Evolutionary conservation across 352 stramenopile genomes (phyloP), one percentile per base, ranked within the genome.

Genomic region (Phytopythium aichiense): DNA sequence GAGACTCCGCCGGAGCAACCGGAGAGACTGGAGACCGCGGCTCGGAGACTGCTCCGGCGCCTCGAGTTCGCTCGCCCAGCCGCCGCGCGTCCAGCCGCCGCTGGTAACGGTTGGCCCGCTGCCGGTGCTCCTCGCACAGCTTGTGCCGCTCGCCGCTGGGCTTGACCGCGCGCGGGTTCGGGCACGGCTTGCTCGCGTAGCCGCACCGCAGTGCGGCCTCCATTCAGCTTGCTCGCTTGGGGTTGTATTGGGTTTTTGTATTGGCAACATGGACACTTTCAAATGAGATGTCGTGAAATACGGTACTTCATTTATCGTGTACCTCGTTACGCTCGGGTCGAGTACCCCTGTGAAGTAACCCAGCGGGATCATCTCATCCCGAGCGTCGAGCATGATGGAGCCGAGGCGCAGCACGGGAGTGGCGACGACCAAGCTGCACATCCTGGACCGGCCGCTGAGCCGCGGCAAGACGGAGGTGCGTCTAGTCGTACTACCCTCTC

Each of bases 151-250:
- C 83, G 23, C 86, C 86, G 60, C 92, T 91, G 66, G 80, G 81
- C 61, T 94, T 94, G 53, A 86, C 74, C 52, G 83, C 86, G 43
- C 86, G 86, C 43, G 78, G 60, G 65, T 92, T 91, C 64, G 74
- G 85, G 75, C 83, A 94, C 45, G 81, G 82, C 59, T 89, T 92
- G 72, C 80, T 94, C 50, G 79, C 80, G 66, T 94, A 94, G 25
- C 84, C 74, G 69, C 85, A 94, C 50, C 88, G 79, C 40, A 85
- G 73, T 13, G 68, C 59, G 57, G 62, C 61, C 23, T 68, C 68
- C 57, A 57, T 55, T 28, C n/a, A n/a, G n/a, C n/a, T 18, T 53
- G 22, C 46, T 31, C 28, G 28, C 28, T 31, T 31, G 28, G 28
- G 3, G 4, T 31, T 31, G 28, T 31, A 31, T n/a, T 45, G 13